phyloP scores from a whole-genome alignment of 2,329 filamentous ascomycete genomes.

The Fusarium coicis region DNA sequence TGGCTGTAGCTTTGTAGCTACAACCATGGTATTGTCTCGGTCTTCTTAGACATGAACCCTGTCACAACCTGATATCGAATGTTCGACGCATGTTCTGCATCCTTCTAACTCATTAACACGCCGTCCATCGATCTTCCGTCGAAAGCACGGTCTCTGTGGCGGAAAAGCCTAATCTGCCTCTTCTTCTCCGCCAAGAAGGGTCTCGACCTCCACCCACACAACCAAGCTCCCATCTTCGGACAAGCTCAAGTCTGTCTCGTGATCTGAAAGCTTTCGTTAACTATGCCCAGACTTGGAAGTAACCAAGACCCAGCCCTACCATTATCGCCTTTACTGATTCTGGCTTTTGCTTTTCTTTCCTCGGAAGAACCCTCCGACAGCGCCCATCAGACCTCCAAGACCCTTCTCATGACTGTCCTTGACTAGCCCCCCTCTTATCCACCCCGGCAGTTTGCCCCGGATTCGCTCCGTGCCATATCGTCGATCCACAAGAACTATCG shows the following conservation, averaged over 20 bases:
- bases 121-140: constrained; percentile 8
- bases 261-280: constrained; percentile 2
- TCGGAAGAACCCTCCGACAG: constrained; percentile 67
- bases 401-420: constrained; percentile 59
- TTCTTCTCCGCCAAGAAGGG: constrained; percentile 24
- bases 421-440: constrained; percentile 81
- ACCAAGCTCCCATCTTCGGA: constrained; percentile 23
- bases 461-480: constrained; percentile 82
- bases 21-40: neutral
- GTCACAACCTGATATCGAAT: constrained; percentile 33
- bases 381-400: constrained; percentile 69
- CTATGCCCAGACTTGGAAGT: neutral
- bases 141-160: constrained; percentile 15
- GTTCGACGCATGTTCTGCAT: constrained; percentile 36
- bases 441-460: constrained; percentile 82
- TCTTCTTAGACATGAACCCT: neutral
- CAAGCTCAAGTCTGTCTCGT: constrained; percentile 20
- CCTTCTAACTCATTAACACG: neutral
- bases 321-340: neutral
- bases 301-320: neutral
- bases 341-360: constrained; percentile 52
- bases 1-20: too few species aligned
- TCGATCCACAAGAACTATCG: constrained; percentile 85
- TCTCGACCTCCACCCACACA: constrained; percentile 27
- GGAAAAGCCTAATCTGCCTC: constrained; percentile 17